A percentile compares a stretch with the other conserved stretches of the same genome.
These are phyloP conservation scores for Elymus sibiricus DNA, from an alignment of 176 grass and related monocot genomes.

Conservation along the genomic window DNA sequence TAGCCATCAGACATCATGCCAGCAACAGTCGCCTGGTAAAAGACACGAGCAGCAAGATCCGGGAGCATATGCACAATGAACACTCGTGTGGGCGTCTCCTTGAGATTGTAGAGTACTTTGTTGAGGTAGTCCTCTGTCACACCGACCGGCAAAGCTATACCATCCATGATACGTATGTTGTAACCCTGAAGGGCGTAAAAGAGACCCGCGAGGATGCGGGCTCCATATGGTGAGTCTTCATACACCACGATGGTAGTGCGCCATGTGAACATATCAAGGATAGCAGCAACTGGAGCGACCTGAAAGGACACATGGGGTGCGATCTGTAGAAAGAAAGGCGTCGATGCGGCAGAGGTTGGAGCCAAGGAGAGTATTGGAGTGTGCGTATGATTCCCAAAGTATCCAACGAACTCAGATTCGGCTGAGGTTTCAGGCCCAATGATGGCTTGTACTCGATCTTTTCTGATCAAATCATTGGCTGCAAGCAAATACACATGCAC, in stretches of 20 bases:
- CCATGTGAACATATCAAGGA: conserved; percentile 44
- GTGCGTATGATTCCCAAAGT: conserved; percentile 31
- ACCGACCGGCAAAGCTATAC: conserved; percentile 17
- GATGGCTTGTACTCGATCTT: conserved; percentile 31
- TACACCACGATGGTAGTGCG: conserved; percentile 29
- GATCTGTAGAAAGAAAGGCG: conserved; percentile 46
- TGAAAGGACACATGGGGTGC: conserved; percentile 35
- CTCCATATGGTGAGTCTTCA: conserved; percentile 49
- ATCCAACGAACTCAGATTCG: conserved; percentile 38
- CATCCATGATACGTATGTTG: conserved; percentile 14
- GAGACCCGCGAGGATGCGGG: conserved; percentile 33
- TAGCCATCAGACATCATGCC: conserved; percentile 53
- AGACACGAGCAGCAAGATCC: conserved; percentile 25
- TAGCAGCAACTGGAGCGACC: conserved; percentile 15
- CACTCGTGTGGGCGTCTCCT: conserved; percentile 36
- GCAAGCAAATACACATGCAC: not conserved
- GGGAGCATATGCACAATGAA: conserved; percentile 50
- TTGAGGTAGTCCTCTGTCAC: conserved; percentile 16
- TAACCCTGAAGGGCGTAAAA: conserved; percentile 24
- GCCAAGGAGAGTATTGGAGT: conserved; percentile 44
- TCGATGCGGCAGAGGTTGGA: not conserved
- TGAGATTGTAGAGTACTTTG: conserved; percentile 30
- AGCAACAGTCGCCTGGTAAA: conserved; percentile 11
- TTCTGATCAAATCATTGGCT: conserved; percentile 45
- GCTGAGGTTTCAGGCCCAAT: conserved; percentile 39